Evolutionary conservation across 768 basidiomycete species (phyloP), one percentile per base, ranked within the genome.

Genomic region (Lyophyllum decastes): DNA sequence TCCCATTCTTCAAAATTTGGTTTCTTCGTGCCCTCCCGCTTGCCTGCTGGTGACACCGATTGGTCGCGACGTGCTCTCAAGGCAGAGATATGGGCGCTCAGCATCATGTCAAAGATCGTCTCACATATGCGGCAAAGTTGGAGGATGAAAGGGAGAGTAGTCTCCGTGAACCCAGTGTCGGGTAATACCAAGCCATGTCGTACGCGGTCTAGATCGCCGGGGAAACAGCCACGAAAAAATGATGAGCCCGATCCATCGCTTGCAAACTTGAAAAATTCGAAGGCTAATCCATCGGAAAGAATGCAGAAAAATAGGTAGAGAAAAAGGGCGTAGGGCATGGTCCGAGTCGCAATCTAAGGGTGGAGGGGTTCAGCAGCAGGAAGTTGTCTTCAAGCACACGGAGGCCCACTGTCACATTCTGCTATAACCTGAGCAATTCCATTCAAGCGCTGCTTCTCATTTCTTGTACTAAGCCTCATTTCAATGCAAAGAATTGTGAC

Each of bases 141-240:
- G 43, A 62, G 46, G 54, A 64, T 65, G 61, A 64, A 67, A 58
- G 66, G 59, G 55, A 63, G 58, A 40, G 38, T 10, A 54, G 57
- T 59, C 38, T 51, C 16, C 53, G 55, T 56, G 44, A 33, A 7
- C 24, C 58, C 40, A 64, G 60, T 62, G 51, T 67, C 58, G 21
- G 60, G 50, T 33, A 65, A 45, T 62, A 58, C 40, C 55, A 68
- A 52, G 61, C 66, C 66, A 62, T 58, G 61, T 26, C 57, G 55
- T 58, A 66, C 52, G 60, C 64, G 58, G 9, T 25, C n/a, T 25
- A 64, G 64, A 59, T 66, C 66, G 55, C 65, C 63, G 54, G 41
- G 16, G 62, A 66, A 62, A 63, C 66, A 67, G 57, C 66, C 66
- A 22, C 64, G 64, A 52, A 61, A 22, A 51, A 67, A 65, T n/a